Evolutionary conservation across 108 stramenopile genomes (phyloP).

Genomic region (Aurantiochytrium sp.): DNA sequence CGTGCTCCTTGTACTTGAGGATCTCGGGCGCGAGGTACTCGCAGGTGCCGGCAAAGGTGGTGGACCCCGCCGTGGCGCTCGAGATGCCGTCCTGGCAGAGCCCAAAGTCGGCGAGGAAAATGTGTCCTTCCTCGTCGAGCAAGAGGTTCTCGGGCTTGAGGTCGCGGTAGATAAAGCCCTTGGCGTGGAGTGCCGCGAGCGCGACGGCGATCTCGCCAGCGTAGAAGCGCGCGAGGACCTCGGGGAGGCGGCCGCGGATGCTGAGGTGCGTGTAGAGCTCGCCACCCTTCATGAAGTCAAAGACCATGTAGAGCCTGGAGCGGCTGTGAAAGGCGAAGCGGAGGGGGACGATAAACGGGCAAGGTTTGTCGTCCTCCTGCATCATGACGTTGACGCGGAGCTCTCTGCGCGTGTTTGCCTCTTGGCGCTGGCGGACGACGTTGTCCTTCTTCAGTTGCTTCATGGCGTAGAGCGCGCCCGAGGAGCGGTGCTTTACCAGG

Average conservation of each 20-base stretch:
- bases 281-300: slow-evolving; percentile 58
- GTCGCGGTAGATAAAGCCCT: slow-evolving; percentile 89
- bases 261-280: slow-evolving; percentile 62
- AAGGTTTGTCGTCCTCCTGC: slow-evolving; percentile 55
- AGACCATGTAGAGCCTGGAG: slow-evolving; percentile 58
- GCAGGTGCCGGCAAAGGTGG: slow-evolving; percentile 57
- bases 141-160: slow-evolving; percentile 70
- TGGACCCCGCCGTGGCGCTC: slow-evolving; percentile 31
- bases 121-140: slow-evolving; percentile 56
- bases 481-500: slow-evolving; percentile 42
- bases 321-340: slow-evolving; percentile 62
- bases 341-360: slow-evolving; percentile 61
- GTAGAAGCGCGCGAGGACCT: slow-evolving; percentile 58
- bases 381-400: slow-evolving; percentile 49
- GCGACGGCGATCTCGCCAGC: slow-evolving; percentile 63
- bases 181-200: slow-evolving; percentile 64
- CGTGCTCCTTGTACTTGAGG: slow-evolving; percentile 85
- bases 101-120: slow-evolving; percentile 63
- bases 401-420: slow-evolving; percentile 49
- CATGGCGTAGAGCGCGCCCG: slow-evolving; percentile 48
- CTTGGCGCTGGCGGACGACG: slow-evolving; percentile 40
- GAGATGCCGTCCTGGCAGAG: slow-evolving; percentile 42
- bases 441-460: slow-evolving; percentile 61
- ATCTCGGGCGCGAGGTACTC: slow-evolving; percentile 78
- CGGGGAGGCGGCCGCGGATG: slow-evolving; percentile 55